phyloP scores from a whole-genome alignment of 371 early-diverging fungal genomes.

The Mucor indicus region DNA sequence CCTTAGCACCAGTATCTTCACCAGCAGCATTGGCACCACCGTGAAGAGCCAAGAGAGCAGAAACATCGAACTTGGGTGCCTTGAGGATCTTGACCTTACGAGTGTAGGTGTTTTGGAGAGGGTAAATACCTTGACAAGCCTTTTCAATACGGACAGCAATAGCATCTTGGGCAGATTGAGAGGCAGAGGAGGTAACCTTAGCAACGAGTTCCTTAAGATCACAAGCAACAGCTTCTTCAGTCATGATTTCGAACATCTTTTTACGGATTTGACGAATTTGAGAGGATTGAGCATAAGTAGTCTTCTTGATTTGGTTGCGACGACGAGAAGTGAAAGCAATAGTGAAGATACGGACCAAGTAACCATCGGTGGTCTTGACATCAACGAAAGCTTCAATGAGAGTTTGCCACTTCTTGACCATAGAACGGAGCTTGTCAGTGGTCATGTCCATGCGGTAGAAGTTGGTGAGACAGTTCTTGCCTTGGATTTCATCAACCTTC shows the following conservation, averaged over 20 bases:
- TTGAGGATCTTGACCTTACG: constrained; percentile 99
- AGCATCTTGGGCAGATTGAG: constrained; percentile 58
- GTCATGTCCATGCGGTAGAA: constrained; percentile 99
- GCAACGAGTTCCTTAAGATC: constrained; percentile 97
- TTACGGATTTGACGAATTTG: constrained; percentile 99
- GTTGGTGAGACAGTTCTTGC: constrained; percentile 98
- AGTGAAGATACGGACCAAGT: constrained; percentile 97
- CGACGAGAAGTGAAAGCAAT: constrained; percentile 98
- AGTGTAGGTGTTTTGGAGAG: constrained; percentile 96
- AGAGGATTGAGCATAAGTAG: constrained; percentile 96
- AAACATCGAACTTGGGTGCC: constrained; percentile 93
- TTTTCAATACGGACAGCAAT: constrained; percentile 98
- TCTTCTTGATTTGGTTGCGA: constrained; percentile 95
- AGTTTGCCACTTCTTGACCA: constrained; percentile 99
- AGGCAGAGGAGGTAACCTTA: constrained; percentile 83
- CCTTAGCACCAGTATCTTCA: constrained; percentile 74
- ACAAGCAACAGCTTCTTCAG: constrained; percentile 83
- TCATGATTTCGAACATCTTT: constrained; percentile 99
- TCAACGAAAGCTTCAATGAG: constrained; percentile 98
- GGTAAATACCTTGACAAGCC: constrained; percentile 96
- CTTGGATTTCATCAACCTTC: constrained; percentile 97
- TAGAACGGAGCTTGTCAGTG: constrained; percentile 99
- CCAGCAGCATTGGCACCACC: constrained; percentile 77
- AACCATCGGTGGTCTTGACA: constrained; percentile 99
- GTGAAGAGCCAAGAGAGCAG: constrained; percentile 97